Percentiles rank a stretch among this genome's conserved stretches.
phyloP scores from a whole-genome alignment of 2,329 filamentous ascomycete species.

The Talaromyces amestolkiae region DNA sequence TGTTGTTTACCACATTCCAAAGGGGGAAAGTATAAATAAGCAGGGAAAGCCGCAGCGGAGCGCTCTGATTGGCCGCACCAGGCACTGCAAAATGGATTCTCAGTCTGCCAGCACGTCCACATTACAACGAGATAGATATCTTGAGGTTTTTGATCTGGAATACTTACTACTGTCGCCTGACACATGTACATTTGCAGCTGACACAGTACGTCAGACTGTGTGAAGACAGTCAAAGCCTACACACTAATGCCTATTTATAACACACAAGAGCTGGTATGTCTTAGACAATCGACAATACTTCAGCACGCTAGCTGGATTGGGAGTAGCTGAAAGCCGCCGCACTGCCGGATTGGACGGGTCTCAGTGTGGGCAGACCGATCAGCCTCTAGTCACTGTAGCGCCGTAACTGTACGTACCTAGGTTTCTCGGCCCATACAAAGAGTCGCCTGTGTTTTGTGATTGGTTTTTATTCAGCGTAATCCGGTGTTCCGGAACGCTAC shows the following conservation, averaged over 20 bases:
- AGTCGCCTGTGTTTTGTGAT: not conserved
- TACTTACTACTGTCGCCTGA: not conserved
- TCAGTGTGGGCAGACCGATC: conserved; percentile 1
- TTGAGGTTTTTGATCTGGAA: not conserved
- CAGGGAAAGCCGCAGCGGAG: not conserved
- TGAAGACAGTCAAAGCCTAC: not conserved
- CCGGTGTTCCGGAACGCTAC: not conserved
- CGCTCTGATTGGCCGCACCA: not conserved
- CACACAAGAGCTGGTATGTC: conserved; percentile 5
- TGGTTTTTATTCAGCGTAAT: not conserved
- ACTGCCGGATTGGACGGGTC: not conserved
- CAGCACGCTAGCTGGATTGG: not conserved
- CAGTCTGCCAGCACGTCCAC: too few relatives aligned
- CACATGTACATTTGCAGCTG: not conserved
- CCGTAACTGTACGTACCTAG: not conserved
- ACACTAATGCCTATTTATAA: not conserved
- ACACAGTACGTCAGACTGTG: not conserved
- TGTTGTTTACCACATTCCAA: conserved; percentile 8
- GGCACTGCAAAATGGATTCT: not conserved
- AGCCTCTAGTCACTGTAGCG: not conserved
- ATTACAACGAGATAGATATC: not conserved
- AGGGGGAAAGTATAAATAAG: conserved; percentile 10
- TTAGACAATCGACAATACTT: conserved; percentile 2
- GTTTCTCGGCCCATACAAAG: not conserved
- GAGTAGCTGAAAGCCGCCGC: not conserved